These are phyloP conservation scores for Scheffersomyces insectosa DNA, from an alignment of 1,139 yeast species.

Conservation along the genomic window DNA sequence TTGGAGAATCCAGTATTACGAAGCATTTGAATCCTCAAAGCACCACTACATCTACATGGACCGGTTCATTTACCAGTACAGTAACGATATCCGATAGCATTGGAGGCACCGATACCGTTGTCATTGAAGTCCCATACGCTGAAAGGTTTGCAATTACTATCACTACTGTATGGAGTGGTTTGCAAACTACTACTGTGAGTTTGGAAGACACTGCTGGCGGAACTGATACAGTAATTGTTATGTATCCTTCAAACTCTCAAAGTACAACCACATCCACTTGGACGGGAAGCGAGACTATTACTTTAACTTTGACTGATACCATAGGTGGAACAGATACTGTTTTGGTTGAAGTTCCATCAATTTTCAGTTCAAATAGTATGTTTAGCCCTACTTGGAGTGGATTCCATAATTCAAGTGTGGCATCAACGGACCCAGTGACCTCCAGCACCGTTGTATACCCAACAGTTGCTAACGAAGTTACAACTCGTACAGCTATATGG, in stretches of 20 bases:
- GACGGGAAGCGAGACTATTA: constrained; percentile 5
- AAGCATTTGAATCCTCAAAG: not conserved
- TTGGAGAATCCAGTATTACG: too few species aligned
- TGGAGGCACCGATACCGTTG: constrained; percentile 8
- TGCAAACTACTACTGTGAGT: constrained; percentile 12
- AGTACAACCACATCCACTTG: constrained; percentile 3
- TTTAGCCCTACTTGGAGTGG: constrained; percentile 10
- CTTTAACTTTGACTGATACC: constrained; percentile 4
- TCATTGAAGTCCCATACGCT: constrained; percentile 9
- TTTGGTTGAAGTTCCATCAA: constrained; percentile 1
- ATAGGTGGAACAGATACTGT: constrained; percentile 5
- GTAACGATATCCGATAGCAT: constrained; percentile 3
- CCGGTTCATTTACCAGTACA: constrained; percentile 7
- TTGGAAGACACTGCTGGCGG: constrained; percentile 12
- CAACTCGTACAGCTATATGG: constrained; percentile 2
- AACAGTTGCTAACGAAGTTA: constrained; percentile 7
- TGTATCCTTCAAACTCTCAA: constrained; percentile 13
- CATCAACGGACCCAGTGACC: constrained; percentile 7
- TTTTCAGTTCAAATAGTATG: constrained; percentile 10
- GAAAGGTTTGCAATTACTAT: constrained; percentile 7
- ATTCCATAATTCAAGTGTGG: constrained; percentile 4
- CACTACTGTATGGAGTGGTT: constrained; percentile 5
- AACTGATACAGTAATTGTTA: constrained; percentile 16
- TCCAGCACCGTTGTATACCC: constrained; percentile 7
- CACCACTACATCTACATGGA: constrained; percentile 7